These are phyloP conservation scores for Marasmius oreades DNA, from an alignment of 1,284 basidiomycete genomes.

Conservation along the genomic window DNA sequence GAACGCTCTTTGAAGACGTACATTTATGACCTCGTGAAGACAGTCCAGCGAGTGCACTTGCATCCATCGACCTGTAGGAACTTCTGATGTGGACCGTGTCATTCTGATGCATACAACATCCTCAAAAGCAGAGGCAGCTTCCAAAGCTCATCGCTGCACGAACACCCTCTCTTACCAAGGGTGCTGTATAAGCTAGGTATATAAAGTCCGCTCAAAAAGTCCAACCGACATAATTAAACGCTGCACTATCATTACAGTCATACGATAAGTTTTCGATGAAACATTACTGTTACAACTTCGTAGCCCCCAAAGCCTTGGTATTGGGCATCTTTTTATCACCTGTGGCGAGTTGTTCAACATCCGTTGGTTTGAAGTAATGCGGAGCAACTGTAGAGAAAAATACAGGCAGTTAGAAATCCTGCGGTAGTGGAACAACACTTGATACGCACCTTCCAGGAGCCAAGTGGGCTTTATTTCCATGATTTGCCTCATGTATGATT, in stretches of 20 bases:
- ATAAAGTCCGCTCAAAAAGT: too few relatives aligned
- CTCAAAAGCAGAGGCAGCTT: too few relatives aligned
- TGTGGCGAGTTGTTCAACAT: conserved; percentile 79
- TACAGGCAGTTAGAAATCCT: conserved; percentile 6
- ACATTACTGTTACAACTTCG: conserved; percentile 13
- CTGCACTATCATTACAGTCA: background rate
- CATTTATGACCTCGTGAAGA: too few relatives aligned
- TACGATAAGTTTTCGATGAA: background rate
- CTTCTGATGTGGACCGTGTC: too few relatives aligned
- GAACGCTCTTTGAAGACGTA: too few relatives aligned
- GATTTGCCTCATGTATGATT: conserved; percentile 87
- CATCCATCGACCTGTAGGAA: too few relatives aligned
- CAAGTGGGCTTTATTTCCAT: conserved; percentile 97
- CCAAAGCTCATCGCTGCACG: too few relatives aligned
- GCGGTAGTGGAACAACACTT: background rate
- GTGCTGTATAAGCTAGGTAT: too few relatives aligned
- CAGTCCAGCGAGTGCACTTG: too few relatives aligned
- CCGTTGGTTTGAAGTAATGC: conserved; percentile 89
- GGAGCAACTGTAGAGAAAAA: conserved; percentile 66
- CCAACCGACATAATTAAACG: background rate
- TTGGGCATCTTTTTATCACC: conserved; percentile 88
- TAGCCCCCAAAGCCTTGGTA: conserved; percentile 46
- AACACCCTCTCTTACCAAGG: too few relatives aligned
- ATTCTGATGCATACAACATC: too few relatives aligned
- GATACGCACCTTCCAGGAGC: conserved; percentile 79